These are phyloP conservation scores for Trichomonas vaginalis DNA, from an alignment of 208 protist species.

Conservation along the genomic window DNA sequence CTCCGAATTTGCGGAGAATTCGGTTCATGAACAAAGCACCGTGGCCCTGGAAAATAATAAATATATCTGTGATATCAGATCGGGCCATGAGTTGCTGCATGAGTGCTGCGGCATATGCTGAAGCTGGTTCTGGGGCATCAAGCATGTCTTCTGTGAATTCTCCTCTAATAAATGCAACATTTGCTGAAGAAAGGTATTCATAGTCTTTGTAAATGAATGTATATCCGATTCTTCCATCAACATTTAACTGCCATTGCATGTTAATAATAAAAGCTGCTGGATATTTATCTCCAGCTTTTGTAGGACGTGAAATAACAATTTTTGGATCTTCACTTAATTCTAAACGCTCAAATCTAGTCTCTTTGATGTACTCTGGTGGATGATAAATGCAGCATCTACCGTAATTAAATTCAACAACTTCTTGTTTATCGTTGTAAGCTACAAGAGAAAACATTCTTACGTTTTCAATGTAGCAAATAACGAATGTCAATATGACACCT, in stretches of 20 bases:
- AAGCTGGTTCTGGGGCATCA: neutral
- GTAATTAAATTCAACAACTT: neutral
- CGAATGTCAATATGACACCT: neutral
- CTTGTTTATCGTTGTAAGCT: neutral
- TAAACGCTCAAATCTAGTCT: neutral
- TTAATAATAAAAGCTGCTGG: neutral
- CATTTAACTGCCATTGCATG: neutral
- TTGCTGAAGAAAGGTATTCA: neutral
- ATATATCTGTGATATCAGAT: neutral
- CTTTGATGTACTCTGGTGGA: neutral
- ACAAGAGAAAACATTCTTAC: neutral
- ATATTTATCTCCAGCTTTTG: neutral
- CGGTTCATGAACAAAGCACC: neutral
- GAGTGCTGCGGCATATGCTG: neutral
- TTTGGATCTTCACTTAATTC: neutral
- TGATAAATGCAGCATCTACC: neutral
- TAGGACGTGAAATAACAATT: neutral
- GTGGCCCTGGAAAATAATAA: neutral
- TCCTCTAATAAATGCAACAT: neutral
- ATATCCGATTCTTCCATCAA: neutral
- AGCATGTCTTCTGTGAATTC: neutral
- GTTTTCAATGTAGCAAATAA: neutral
- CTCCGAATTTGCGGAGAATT: neutral
- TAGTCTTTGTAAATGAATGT: neutral
- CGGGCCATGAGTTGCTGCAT: neutral